Conservation (phyloP, 2,329 filamentous ascomycete genomes). For the Amylocarpus encephaloides region DNA sequence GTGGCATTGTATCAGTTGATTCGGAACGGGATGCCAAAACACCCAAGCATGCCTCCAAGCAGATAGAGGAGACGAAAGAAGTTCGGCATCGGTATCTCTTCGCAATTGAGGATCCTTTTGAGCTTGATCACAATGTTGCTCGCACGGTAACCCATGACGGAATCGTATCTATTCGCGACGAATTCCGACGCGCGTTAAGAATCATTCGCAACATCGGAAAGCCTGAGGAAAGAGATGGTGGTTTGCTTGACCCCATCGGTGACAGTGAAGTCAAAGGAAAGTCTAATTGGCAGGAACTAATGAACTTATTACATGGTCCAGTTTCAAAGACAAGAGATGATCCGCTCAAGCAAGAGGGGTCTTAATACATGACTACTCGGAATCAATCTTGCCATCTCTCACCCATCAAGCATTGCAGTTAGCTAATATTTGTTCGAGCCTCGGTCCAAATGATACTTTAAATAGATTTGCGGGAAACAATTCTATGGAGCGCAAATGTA, state of each 20-base stretch:
- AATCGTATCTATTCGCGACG: conserved; percentile 74
- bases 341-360: not conserved
- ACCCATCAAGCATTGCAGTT: not conserved
- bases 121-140: conserved; percentile 81
- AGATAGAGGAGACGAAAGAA: conserved; percentile 46
- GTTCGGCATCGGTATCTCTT: conserved; percentile 77
- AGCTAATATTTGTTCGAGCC: not conserved
- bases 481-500: not conserved
- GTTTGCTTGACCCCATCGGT: conserved; percentile 20
- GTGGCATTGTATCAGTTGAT: not conserved
- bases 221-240: conserved; percentile 17
- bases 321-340: not conserved
- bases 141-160: conserved; percentile 78
- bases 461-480: not conserved
- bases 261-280: conserved; percentile 8
- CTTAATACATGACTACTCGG: not conserved
- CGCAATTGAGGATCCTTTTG: conserved; percentile 88
- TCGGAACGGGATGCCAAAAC: conserved; percentile 3
- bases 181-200: conserved; percentile 74
- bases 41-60: conserved; percentile 13
- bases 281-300: conserved; percentile 16
- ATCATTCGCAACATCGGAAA: conserved; percentile 55
- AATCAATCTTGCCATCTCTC: not conserved
- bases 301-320: conserved; percentile 25
- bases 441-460: not conserved